Percentiles rank a stretch among this genome's conserved stretches.
These are phyloP conservation scores for Paramecium tetraurelia DNA, from an alignment of 73 alveolate species.

Conservation along the genomic window DNA sequence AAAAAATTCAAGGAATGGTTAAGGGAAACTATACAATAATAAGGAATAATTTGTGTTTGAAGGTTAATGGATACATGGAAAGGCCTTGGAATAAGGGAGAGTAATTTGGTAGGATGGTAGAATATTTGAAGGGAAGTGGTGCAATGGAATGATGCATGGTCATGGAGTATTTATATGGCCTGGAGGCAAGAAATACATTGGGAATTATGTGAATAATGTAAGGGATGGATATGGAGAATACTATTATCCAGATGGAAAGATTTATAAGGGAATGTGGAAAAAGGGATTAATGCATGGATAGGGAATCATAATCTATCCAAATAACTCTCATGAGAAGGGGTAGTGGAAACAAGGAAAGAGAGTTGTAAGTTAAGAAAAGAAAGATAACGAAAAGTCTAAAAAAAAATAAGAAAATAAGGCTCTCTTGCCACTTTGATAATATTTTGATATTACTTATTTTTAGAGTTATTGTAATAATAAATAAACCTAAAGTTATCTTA, in stretches of 20 bases:
- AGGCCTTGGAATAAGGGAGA: constrained; percentile 70
- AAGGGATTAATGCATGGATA: constrained; percentile 68
- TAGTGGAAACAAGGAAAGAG: neutral
- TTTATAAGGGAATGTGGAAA: constrained; percentile 69
- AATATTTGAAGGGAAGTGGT: constrained; percentile 79
- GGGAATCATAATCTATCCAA: constrained; percentile 55
- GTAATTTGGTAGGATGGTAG: constrained; percentile 78
- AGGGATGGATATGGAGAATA: constrained; percentile 84
- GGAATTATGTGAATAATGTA: constrained; percentile 73
- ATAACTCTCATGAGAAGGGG: neutral
- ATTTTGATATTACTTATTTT: neutral
- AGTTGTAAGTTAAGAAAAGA: neutral
- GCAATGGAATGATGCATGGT: constrained; percentile 75
- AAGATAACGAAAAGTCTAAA: neutral
- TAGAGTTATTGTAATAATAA: neutral
- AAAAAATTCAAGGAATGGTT: neutral
- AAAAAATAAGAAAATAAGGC: neutral
- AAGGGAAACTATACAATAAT: constrained; percentile 54
- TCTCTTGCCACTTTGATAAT: neutral
- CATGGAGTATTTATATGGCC: constrained; percentile 68
- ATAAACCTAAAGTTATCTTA: neutral
- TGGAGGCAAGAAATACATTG: constrained; percentile 78
- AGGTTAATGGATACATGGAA: constrained; percentile 67
- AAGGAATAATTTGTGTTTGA: constrained; percentile 54
- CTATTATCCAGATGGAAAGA: constrained; percentile 73